These are phyloP conservation scores for Pseudocercospora fuligena DNA, from an alignment of 2,329 filamentous ascomycete species.

Conservation along the genomic window DNA sequence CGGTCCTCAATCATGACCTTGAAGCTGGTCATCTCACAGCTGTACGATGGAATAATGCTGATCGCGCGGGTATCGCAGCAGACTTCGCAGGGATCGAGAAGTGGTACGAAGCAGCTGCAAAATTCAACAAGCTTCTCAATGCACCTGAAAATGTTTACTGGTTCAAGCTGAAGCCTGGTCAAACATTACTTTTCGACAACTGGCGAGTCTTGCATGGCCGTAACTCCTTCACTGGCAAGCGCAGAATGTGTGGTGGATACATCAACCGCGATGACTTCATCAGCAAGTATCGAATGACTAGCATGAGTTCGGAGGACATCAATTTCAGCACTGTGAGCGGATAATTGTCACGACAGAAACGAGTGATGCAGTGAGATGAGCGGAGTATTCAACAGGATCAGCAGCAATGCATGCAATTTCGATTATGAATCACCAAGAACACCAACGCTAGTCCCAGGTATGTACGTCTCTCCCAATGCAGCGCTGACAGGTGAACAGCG, in stretches of 20 bases:
- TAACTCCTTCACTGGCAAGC: conserved; percentile 77
- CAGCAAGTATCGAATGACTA: conserved; percentile 75
- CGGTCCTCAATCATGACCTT: conserved; percentile 70
- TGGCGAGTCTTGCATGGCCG: conserved; percentile 92
- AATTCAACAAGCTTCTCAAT: conserved; percentile 73
- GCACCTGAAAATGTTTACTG: conserved; percentile 71
- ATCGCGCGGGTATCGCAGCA: conserved; percentile 71
- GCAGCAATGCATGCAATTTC: conserved; percentile 8
- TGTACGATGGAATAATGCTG: conserved; percentile 92
- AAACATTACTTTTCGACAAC: conserved; percentile 87
- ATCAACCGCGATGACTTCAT: conserved; percentile 81
- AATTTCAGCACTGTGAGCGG: conserved; percentile 36
- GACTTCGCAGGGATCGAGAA: conserved; percentile 51
- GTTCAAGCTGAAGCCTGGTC: conserved; percentile 81
- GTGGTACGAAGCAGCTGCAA: conserved; percentile 80
- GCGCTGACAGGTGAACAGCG: background rate
- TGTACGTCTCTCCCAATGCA: background rate
- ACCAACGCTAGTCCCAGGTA: background rate
- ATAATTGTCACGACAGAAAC: background rate
- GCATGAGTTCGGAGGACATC: conserved; percentile 52
- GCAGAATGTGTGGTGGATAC: conserved; percentile 90
- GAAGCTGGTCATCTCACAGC: conserved; percentile 57
- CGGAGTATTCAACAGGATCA: background rate
- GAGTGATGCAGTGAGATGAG: background rate
- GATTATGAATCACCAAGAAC: background rate